Evolutionary conservation across 2,329 filamentous ascomycete species (phyloP), one percentile per base, ranked within the genome.

Genomic region (Acephala macrosclerotiorum): DNA sequence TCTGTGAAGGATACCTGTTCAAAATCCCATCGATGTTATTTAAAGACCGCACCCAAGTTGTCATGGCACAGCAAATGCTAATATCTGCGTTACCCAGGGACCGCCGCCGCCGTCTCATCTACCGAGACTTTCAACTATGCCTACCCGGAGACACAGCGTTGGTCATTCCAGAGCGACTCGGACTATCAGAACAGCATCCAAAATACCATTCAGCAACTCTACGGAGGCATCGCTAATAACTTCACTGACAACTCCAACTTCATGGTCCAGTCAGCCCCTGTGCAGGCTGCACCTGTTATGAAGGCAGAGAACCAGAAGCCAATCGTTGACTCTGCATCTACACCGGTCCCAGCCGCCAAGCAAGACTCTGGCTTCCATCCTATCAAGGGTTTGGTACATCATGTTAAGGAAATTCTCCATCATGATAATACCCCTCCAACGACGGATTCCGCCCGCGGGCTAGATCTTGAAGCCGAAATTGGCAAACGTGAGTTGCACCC

Each of bases 71-170:
- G 29, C 29, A 33, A 5, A 5, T 33, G 9, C 29, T 33, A 33
- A 33, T 33, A 5, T 33, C 4, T 33, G 9, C 9, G 29, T 5
- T 33, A 5, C 29, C 4, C 29, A 33, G 29, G 69, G 69, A 71
- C 64, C 6, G 68, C 70, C 1, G 60, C 69, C 3, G 58, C 36
- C 7, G 68, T 69, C 16, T 68, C 67, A 20, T 22, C 58, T 2
- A 72, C 67, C 2, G n/a, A 53, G 22, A 72, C 80, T 1, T 91
- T 96, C 76, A 89, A 89, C 16, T 96, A 96, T 75, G 89, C 87
- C 0, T 96, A 96, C 74, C 82, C 87, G 0, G 92, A 95, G 70
- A 85, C 88, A 36, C 67, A 71, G 36, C 58, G 57, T 33, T 74
- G 70, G 72, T 61, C 61, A 14, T 73, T 70, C 33, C 22, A 26